Conservation (phyloP, 306 rosid species). For the Quercus rubra region DNA sequence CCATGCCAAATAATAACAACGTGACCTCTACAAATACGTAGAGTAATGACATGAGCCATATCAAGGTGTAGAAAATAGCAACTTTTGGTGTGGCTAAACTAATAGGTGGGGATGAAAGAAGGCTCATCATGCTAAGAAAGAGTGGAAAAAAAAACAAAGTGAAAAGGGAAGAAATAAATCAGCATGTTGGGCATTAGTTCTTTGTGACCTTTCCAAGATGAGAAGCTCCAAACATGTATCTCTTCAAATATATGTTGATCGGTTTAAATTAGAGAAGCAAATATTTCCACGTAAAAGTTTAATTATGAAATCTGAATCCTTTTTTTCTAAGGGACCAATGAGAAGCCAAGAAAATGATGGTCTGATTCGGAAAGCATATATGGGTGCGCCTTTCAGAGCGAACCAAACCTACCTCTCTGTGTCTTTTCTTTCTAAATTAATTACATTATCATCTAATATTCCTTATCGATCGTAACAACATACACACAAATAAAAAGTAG, state of each 20-base stretch:
- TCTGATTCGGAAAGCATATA: constrained; percentile 72
- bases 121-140: too few species aligned
- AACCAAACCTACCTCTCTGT: constrained; percentile 30
- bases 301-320: constrained; percentile 27
- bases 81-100: too few species aligned
- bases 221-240: too few species aligned
- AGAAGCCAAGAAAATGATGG: constrained; percentile 47
- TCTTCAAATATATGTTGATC: background rate
- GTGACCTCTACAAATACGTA: too few species aligned
- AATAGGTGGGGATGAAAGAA: too few species aligned
- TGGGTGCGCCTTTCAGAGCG: constrained; percentile 46
- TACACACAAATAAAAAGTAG: background rate
- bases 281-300: constrained; percentile 4
- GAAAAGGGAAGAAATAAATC: too few species aligned
- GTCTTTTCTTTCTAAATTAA: constrained; percentile 11
- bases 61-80: too few species aligned
- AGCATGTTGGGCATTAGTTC: background rate
- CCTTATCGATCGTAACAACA: background rate
- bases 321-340: constrained; percentile 35
- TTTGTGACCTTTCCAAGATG: background rate
- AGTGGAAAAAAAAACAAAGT: background rate
- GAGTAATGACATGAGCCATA: too few species aligned
- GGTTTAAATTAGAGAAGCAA: background rate
- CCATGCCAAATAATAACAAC: too few species aligned
- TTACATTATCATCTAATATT: constrained; percentile 39